These are phyloP conservation scores for Phytopythium kandeliae DNA, from an alignment of 352 stramenopile species.

Conservation along the genomic window DNA sequence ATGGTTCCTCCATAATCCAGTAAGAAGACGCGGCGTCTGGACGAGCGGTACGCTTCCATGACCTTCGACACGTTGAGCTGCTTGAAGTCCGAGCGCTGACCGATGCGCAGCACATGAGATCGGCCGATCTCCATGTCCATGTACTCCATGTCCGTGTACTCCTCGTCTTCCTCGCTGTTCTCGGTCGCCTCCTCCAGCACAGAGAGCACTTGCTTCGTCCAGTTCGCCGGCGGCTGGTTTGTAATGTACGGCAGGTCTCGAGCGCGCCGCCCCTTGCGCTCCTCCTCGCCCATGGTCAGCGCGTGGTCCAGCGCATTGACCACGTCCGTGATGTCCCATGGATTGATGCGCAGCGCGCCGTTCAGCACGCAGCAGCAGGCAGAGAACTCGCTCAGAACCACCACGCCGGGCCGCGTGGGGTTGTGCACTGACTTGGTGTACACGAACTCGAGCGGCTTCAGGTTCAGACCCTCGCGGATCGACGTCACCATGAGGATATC, in stretches of 20 bases:
- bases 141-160: slow-evolving; percentile 86
- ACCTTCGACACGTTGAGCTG: slow-evolving; percentile 79
- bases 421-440: slow-evolving; percentile 68
- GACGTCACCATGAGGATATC: slow-evolving; percentile 96
- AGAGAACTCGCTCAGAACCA: slow-evolving; percentile 97
- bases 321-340: slow-evolving; percentile 94
- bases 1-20: slow-evolving; percentile 98
- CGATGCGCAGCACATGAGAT: slow-evolving; percentile 64
- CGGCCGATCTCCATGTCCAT: slow-evolving; percentile 80
- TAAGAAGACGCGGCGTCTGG: slow-evolving; percentile 91
- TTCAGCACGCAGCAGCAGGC: slow-evolving; percentile 96
- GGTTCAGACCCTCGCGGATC: slow-evolving; percentile 97
- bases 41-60: slow-evolving; percentile 80
- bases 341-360: slow-evolving; percentile 95
- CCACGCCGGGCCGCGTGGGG: slow-evolving; percentile 84
- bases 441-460: slow-evolving; percentile 95
- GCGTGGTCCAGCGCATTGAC: slow-evolving; percentile 91
- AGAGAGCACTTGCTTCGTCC: slow-evolving; percentile 94
- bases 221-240: slow-evolving; percentile 88
- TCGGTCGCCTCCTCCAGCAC: slow-evolving; percentile 79
- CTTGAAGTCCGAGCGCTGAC: slow-evolving; percentile 73
- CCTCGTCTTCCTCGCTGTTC: slow-evolving; percentile 64
- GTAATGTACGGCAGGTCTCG: slow-evolving; percentile 97
- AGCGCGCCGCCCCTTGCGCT: slow-evolving; percentile 86
- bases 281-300: slow-evolving; percentile 88